These are phyloP conservation scores for Marasmius tenuissimus DNA, from an alignment of 1,284 basidiomycete genomes.

Conservation along the genomic window DNA sequence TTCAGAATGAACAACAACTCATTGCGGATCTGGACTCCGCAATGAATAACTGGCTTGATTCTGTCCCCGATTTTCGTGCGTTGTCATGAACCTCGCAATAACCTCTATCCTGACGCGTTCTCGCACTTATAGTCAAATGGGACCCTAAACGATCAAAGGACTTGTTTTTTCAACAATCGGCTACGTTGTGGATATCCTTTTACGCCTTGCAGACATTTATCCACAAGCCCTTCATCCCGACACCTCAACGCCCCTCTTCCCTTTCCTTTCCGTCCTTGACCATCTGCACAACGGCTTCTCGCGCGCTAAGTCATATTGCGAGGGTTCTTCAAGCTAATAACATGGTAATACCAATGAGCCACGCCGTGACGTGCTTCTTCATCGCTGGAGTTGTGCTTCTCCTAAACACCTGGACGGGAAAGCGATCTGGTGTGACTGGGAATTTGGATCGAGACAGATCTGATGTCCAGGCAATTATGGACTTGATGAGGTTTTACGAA, in stretches of 20 bases:
- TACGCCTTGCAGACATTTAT: constrained; percentile 65
- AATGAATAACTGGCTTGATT: constrained; percentile 68
- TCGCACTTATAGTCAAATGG: constrained; percentile 49
- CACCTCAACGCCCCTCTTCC: constrained; percentile 43
- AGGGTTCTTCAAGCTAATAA: constrained; percentile 35
- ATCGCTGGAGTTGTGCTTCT: constrained; percentile 54
- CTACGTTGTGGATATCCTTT: constrained; percentile 56
- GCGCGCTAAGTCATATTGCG: constrained; percentile 62
- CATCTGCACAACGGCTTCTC: constrained; percentile 69
- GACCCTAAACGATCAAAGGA: constrained; percentile 52
- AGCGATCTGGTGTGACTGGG: constrained; percentile 41
- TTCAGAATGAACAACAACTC: constrained; percentile 52
- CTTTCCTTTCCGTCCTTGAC: constrained; percentile 59
- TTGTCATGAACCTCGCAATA: constrained; percentile 3
- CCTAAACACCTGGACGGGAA: constrained; percentile 60
- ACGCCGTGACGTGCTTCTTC: constrained; percentile 14
- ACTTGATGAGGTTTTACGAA: constrained; percentile 49
- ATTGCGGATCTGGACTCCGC: constrained; percentile 66
- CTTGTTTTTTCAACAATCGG: constrained; percentile 58
- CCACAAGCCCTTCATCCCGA: constrained; percentile 70
- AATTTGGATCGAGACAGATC: constrained; percentile 49
- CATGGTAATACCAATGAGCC: constrained; percentile 28
- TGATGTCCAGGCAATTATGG: constrained; percentile 56
- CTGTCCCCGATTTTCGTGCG: constrained; percentile 57
- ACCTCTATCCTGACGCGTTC: neutral